A percentile compares a stretch with the other conserved stretches of the same genome.
phyloP scores from a whole-genome alignment of 2,329 filamentous ascomycete genomes.

The Aureobasidium sp. region DNA sequence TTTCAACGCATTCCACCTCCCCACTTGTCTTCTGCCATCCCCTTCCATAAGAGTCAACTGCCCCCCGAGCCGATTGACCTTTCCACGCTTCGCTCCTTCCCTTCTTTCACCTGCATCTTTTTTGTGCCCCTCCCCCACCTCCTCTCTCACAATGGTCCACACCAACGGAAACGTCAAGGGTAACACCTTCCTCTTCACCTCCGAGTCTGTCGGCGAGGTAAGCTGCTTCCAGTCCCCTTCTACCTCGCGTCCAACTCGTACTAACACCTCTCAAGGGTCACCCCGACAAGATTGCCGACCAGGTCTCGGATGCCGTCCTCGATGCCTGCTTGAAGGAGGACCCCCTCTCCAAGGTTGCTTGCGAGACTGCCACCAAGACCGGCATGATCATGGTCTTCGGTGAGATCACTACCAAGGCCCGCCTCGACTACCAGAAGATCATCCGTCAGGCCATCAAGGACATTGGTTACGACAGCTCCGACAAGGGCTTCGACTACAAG shows the following conservation, averaged over 20 bases:
- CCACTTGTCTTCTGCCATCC: conserved; percentile 1
- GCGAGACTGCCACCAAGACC: conserved; percentile 99
- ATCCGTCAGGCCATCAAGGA: conserved; percentile 94
- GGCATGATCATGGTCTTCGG: conserved; percentile 99
- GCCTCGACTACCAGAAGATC: conserved; percentile 95
- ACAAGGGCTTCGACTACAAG: conserved; percentile 99
- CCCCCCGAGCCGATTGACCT: conserved; percentile 8
- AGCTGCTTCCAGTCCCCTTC: conserved; percentile 22
- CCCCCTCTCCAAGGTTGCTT: conserved; percentile 95
- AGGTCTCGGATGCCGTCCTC: conserved; percentile 97
- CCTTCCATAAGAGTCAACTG: conserved; percentile 7
- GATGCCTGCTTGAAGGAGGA: conserved; percentile 94
- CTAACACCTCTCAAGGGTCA: conserved; percentile 23
- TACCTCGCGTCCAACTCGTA: not conserved
- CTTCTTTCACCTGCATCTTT: conserved; percentile 12
- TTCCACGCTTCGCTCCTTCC: conserved; percentile 11
- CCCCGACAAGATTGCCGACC: conserved; percentile 52
- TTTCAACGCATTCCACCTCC: conserved; percentile 14
- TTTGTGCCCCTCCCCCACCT: conserved; percentile 9
- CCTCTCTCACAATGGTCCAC: conserved; percentile 19
- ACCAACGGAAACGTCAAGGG: conserved; percentile 21
- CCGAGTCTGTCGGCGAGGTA: conserved; percentile 48
- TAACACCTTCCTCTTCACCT: conserved; percentile 38
- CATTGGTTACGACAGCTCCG: conserved; percentile 94
- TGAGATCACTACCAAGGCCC: conserved; percentile 96